Conservation (phyloP, 2,329 filamentous ascomycete species). For the Epichloe gansuensis region DNA sequence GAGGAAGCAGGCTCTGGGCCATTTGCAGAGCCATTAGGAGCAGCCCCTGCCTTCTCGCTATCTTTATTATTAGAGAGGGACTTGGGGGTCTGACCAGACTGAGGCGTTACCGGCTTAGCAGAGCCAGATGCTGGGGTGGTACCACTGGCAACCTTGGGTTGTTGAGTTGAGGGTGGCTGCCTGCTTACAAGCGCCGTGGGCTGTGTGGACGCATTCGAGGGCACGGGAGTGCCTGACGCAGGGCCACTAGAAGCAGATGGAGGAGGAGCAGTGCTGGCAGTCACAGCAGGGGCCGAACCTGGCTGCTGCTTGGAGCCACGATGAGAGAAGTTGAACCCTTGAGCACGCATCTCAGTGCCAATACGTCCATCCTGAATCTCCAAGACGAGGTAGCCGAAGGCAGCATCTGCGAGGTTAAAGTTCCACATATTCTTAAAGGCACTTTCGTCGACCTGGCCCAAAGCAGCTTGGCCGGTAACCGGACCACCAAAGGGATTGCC, state of each 20-base stretch:
- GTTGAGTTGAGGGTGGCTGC: constrained; percentile 27
- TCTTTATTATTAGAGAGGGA: constrained; percentile 36
- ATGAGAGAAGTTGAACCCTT: constrained; percentile 98
- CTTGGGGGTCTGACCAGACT: constrained; percentile 34
- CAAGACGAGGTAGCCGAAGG: constrained; percentile 89
- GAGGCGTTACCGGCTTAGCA: constrained; percentile 32
- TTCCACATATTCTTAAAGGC: constrained; percentile 99
- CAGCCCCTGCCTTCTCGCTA: constrained; percentile 38
- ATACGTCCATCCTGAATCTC: constrained; percentile 94
- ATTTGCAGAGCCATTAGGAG: constrained; percentile 42
- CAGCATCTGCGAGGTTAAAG: constrained; percentile 94
- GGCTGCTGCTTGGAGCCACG: constrained; percentile 68
- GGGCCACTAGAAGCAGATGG: constrained; percentile 5
- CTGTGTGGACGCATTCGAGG: constrained; percentile 26
- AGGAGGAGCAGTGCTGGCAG: constrained; percentile 23
- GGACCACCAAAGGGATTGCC: constrained; percentile 94
- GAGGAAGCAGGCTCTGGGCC: constrained; percentile 42
- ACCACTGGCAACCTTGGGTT: constrained; percentile 29
- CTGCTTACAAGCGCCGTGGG: constrained; percentile 21
- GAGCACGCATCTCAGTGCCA: constrained; percentile 95
- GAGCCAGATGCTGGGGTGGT: constrained; percentile 20
- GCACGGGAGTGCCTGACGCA: constrained; percentile 20
- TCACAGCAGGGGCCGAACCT: constrained; percentile 24
- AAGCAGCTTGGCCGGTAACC: constrained; percentile 54
- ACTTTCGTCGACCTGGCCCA: constrained; percentile 91